Conservation (phyloP, 1,139 yeast genomes). For the Yamadazyma conglobata region DNA sequence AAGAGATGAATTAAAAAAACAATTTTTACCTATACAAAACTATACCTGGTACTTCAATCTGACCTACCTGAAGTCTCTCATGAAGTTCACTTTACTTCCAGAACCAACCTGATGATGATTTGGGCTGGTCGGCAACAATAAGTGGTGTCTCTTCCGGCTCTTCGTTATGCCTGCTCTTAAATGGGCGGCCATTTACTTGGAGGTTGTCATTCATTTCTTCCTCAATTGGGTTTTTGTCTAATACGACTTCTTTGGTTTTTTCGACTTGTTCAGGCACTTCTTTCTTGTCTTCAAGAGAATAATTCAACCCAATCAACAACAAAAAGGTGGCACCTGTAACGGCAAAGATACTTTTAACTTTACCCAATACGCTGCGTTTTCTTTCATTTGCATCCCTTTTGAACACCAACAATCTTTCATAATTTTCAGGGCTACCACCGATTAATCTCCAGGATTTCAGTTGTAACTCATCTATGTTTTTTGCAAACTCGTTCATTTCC, state of each 20-base stretch:
- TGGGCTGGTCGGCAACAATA: too few relatives aligned
- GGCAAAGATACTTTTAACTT: constrained; percentile 29
- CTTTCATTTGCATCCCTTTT: constrained; percentile 16
- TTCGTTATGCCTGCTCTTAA: neutral
- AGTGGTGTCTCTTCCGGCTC: constrained; percentile 1
- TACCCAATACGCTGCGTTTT: constrained; percentile 3
- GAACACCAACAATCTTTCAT: constrained; percentile 28
- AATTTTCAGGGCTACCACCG: constrained; percentile 24
- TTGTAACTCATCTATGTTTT: constrained; percentile 26
- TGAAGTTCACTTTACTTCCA: constrained; percentile 16
- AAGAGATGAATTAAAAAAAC: constrained; percentile 11
- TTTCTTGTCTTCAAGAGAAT: constrained; percentile 19
- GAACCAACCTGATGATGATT: constrained; percentile 14
- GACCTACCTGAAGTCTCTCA: too few relatives aligned
- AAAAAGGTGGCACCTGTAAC: constrained; percentile 32
- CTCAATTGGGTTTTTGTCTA: too few relatives aligned
- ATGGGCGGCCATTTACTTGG: too few relatives aligned
- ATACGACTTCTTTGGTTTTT: too few relatives aligned
- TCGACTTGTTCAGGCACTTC: neutral
- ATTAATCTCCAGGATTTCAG: constrained; percentile 34
- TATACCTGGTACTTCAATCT: too few relatives aligned
- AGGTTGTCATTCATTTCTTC: too few relatives aligned
- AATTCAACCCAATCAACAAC: constrained; percentile 27
- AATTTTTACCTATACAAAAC: too few relatives aligned
- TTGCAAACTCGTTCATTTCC: constrained; percentile 27